Conservation (phyloP, 2,329 filamentous ascomycete species). For the Cryphonectria parasitica region DNA sequence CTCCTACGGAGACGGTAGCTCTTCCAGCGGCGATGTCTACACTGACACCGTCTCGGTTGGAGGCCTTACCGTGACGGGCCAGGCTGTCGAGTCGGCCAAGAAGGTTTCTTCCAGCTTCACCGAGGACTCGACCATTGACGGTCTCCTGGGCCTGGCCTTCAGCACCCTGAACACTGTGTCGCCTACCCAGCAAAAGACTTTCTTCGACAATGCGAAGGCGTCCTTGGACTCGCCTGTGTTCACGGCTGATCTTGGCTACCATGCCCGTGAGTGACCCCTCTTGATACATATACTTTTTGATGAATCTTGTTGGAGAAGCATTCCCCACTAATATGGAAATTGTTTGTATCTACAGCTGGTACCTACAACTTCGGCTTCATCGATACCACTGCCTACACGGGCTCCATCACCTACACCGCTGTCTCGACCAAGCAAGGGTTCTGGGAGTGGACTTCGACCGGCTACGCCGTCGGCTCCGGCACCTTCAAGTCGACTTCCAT, state of each 20-base stretch:
- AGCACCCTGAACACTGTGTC: slow-evolving; percentile 48
- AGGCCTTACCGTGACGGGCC: slow-evolving; percentile 43
- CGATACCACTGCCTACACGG: slow-evolving; percentile 58
- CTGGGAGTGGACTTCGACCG: slow-evolving; percentile 59
- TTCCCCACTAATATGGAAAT: too few relatives aligned
- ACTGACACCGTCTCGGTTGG: slow-evolving; percentile 38
- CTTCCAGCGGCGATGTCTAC: slow-evolving; percentile 40
- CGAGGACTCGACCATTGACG: slow-evolving; percentile 42
- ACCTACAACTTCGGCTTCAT: slow-evolving; percentile 48
- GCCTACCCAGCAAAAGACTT: slow-evolving; percentile 46
- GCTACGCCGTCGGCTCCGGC: slow-evolving; percentile 40
- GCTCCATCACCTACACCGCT: slow-evolving; percentile 57
- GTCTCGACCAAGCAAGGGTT: slow-evolving; percentile 60
- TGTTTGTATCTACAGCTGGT: slow-evolving; percentile 22
- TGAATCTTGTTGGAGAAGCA: neutral
- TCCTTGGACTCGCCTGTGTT: slow-evolving; percentile 39
- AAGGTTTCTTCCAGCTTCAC: slow-evolving; percentile 47
- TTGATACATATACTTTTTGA: too few relatives aligned
- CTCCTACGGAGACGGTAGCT: slow-evolving; percentile 40
- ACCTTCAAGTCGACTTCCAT: slow-evolving; percentile 39
- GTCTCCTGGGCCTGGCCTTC: slow-evolving; percentile 51
- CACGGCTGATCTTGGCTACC: slow-evolving; percentile 39
- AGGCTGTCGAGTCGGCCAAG: slow-evolving; percentile 49
- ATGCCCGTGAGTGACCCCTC: slow-evolving; percentile 36
- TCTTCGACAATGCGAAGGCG: slow-evolving; percentile 41